Evolutionary conservation across 345 rosid genomes (phyloP), one percentile per base, ranked within the genome.

Genomic region (Durio zibethinus): DNA sequence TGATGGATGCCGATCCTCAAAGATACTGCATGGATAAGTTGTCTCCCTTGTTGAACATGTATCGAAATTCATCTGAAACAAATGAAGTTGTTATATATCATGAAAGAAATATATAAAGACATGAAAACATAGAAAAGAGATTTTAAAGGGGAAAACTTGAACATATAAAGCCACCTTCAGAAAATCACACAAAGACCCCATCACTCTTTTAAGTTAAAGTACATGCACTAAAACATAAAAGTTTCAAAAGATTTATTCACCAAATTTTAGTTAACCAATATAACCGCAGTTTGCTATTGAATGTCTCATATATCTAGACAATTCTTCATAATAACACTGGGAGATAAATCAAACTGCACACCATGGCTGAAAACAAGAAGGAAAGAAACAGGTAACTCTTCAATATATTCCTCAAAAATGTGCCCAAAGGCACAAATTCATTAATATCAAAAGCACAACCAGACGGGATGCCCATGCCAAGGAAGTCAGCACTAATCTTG

Each of bases 1-100:
- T 47, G 99, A 96, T 77, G 99, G 99, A 89, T 93, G 99, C 65
- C 86, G 88, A 83, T 93, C 97, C 64, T 96, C 94, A 82, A 96
- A 96, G 80, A 96, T 82, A 83, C 91, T 96, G 86, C 99, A 96
- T 27, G 95, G 95, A 73, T 92, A 94, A 85, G 88, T 76, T 21
- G 99, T 91, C 81, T 92, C 91, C 82, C 99, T 93, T 60, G 87
- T 87, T 23, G 93, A 79, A 78, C 99, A 96, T 62, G 94, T 88
- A 85, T 96, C 98, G 77, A 92, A 96, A 78, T 87, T 92, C 93
- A 96, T 94, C 99, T 96, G 93, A 71, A 84, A 84, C 42, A 67
- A 82, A 72, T 33, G 14, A 12, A 62, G 53, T 47, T 43, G 63
- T 61, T 69, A 53, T 64, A 21, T 20, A 27, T 27, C 31, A 18